A percentile compares a stretch with the other conserved stretches of the same genome.
Evolutionary conservation across 495 filamentous ascomycete species (phyloP).

Genomic region (Neurospora sublineolata): DNA sequence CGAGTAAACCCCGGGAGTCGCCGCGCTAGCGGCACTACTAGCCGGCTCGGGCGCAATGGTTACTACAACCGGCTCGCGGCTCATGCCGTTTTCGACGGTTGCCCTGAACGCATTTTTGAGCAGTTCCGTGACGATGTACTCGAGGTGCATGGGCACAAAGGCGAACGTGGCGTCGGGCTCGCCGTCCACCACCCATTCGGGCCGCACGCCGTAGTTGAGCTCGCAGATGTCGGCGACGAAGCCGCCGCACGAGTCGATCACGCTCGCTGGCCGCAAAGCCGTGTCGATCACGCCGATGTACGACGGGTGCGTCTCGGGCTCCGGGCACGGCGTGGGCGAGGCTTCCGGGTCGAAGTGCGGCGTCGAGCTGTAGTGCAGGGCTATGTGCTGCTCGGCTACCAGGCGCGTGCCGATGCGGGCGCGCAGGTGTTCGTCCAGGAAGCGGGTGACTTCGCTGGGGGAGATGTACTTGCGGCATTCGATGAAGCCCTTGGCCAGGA

Average conservation of each 20-base stretch:
- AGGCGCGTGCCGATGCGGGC: slow-evolving; percentile 88
- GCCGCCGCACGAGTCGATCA: slow-evolving; percentile 68
- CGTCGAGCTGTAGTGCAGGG: slow-evolving; percentile 73
- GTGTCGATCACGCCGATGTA: slow-evolving; percentile 99
- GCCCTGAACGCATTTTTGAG: slow-evolving; percentile 95
- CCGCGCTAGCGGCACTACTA: slow-evolving; percentile 37
- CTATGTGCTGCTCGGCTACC: slow-evolving; percentile 94
- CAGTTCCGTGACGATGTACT: slow-evolving; percentile 93
- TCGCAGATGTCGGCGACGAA: slow-evolving; percentile 96
- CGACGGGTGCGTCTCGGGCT: slow-evolving; percentile 34
- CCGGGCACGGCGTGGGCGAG: slow-evolving; percentile 34
- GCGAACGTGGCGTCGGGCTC: slow-evolving; percentile 73
- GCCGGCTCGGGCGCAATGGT: slow-evolving; percentile 83
- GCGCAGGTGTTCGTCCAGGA: slow-evolving; percentile 87
- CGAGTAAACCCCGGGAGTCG: slow-evolving; percentile 12
- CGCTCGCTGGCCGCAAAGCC: slow-evolving; percentile 65
- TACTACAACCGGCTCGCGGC: slow-evolving; percentile 71
- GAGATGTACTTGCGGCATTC: slow-evolving; percentile 84
- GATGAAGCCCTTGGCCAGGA: slow-evolving; percentile 81
- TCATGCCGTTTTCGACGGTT: slow-evolving; percentile 69
- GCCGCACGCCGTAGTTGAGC: slow-evolving; percentile 84
- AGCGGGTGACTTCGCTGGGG: slow-evolving; percentile 66
- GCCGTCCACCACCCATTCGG: slow-evolving; percentile 69
- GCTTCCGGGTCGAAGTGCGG: slow-evolving; percentile 46
- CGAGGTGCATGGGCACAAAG: slow-evolving; percentile 86